phyloP scores from a whole-genome alignment of 495 filamentous ascomycete species.

The Penicillium egyptiacum region DNA sequence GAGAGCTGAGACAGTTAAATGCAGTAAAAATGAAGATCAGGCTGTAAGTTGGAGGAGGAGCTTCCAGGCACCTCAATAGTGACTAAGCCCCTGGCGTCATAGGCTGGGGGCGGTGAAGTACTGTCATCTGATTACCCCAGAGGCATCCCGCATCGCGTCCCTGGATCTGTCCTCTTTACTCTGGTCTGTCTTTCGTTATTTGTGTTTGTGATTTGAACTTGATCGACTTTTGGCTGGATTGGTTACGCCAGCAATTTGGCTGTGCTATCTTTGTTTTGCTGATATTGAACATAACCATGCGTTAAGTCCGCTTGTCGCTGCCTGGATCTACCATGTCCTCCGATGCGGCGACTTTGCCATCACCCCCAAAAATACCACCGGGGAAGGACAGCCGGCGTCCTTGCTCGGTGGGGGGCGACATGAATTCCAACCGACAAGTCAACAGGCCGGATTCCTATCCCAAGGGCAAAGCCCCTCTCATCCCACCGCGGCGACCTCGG shows the following conservation, averaged over 20 bases:
- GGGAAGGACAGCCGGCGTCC: constrained; percentile 36
- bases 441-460: constrained; percentile 28
- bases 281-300: constrained; percentile 25
- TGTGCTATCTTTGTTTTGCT: not conserved
- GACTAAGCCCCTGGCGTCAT: constrained; percentile 38
- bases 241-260: not conserved
- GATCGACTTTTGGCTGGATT: not conserved
- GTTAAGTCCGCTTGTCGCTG: constrained; percentile 24
- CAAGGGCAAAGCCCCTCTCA: constrained; percentile 21
- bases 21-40: constrained; percentile 19
- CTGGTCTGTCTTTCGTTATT: constrained; percentile 15
- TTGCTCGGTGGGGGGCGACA: constrained; percentile 32
- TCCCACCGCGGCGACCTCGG: constrained; percentile 26
- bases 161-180: constrained; percentile 19
- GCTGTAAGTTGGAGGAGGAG: constrained; percentile 10
- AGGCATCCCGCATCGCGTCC: constrained; percentile 23
- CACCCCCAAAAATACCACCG: constrained; percentile 38
- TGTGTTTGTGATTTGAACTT: constrained; percentile 12
- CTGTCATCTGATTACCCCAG: constrained; percentile 28
- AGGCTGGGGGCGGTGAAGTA: constrained; percentile 36
- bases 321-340: constrained; percentile 41
- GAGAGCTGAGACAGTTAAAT: constrained; percentile 8
- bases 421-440: constrained; percentile 32
- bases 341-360: constrained; percentile 46
- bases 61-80: constrained; percentile 26